Percentiles rank a stretch among this genome's conserved stretches.
Evolutionary conservation across 345 rosid species (phyloP).

Genomic region (Pugionium cornutum): DNA sequence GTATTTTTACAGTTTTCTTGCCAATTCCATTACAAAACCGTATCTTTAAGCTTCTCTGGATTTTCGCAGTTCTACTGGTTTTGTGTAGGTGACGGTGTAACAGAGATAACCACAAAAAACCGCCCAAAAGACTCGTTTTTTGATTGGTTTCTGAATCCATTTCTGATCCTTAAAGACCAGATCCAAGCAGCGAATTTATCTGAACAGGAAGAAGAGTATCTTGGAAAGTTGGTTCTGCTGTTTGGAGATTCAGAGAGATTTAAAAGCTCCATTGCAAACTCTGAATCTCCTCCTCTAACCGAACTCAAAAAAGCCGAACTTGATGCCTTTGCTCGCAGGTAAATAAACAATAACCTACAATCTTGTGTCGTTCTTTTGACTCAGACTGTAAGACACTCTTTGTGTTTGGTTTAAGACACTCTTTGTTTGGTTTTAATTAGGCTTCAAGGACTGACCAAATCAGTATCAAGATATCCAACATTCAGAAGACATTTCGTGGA

Average conservation of each 20-base stretch:
- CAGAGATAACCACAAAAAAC: constrained; percentile 70
- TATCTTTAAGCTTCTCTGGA: constrained; percentile 7
- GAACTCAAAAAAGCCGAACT: constrained; percentile 82
- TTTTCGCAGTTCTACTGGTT: constrained; percentile 3
- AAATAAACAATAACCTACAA: not conserved
- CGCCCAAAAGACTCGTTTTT: constrained; percentile 82
- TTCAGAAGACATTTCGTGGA: constrained; percentile 60
- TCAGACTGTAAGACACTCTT: not conserved
- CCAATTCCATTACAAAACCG: not conserved
- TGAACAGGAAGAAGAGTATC: constrained; percentile 73
- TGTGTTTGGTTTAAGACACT: constrained; percentile 9
- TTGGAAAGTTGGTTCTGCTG: constrained; percentile 66
- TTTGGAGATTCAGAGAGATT: constrained; percentile 63
- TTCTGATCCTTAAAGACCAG: constrained; percentile 86
- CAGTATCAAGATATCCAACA: constrained; percentile 83
- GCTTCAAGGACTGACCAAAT: constrained; percentile 83
- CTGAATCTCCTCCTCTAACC: constrained; percentile 60
- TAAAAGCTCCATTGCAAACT: constrained; percentile 49
- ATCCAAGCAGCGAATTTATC: constrained; percentile 71
- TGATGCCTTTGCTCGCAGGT: constrained; percentile 95
- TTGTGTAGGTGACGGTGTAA: constrained; percentile 52
- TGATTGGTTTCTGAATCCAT: constrained; percentile 92
- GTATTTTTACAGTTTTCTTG: not conserved
- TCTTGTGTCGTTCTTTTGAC: not conserved
- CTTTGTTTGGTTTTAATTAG: constrained; percentile 31